phyloP scores from a whole-genome alignment of 768 basidiomycete genomes.

The Tricholoma terreum region DNA sequence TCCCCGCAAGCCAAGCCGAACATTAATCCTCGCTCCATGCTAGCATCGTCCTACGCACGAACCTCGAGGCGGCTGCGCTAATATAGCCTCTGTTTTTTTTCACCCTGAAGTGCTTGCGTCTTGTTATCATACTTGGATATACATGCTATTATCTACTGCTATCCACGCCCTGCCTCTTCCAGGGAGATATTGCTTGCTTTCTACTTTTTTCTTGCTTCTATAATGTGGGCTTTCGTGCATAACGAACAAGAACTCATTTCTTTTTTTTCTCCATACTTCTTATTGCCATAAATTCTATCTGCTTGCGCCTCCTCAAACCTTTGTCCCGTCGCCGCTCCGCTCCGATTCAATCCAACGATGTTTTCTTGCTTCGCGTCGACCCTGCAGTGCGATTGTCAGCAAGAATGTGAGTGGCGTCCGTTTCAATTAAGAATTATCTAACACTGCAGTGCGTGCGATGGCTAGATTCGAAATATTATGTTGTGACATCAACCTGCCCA shows the following conservation, averaged over 20 bases:
- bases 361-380: neutral
- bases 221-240: slow-evolving; percentile 17
- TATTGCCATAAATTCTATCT: slow-evolving; percentile 10
- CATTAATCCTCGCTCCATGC: slow-evolving; percentile 22
- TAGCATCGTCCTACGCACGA: slow-evolving; percentile 69
- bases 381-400: slow-evolving; percentile 59
- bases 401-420: slow-evolving; percentile 54
- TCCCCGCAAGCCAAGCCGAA: slow-evolving; percentile 12
- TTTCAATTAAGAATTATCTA: slow-evolving; percentile 3
- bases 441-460: slow-evolving; percentile 1
- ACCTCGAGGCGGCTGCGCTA: slow-evolving; percentile 63
- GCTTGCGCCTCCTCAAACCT: slow-evolving; percentile 2
- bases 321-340: neutral
- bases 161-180: slow-evolving; percentile 14
- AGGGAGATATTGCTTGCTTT: slow-evolving; percentile 14
- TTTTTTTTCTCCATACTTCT: slow-evolving; percentile 18
- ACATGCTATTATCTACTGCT: slow-evolving; percentile 11
- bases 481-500: slow-evolving; percentile 29
- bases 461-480: slow-evolving; percentile 52
- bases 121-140: slow-evolving; percentile 6
- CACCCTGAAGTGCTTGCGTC: slow-evolving; percentile 14
- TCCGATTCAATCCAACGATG: neutral
- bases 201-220: slow-evolving; percentile 16
- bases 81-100: slow-evolving; percentile 38
- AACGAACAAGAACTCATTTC: slow-evolving; percentile 21